phyloP scores from a whole-genome alignment of 169 alveolate genomes.

The Pseudocohnilembus persalinus region DNA sequence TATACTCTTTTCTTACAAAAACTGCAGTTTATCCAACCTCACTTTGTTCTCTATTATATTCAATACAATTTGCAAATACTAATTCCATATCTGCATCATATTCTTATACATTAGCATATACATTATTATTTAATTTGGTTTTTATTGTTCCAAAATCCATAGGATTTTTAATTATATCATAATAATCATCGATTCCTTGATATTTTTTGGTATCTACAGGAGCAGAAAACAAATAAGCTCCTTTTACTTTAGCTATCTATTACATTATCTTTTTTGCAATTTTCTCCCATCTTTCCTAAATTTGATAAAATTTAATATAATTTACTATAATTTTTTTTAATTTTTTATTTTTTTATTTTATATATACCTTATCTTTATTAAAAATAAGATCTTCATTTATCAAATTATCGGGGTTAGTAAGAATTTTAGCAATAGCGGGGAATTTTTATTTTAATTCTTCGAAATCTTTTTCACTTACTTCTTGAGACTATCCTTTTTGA shows the following conservation, averaged over 20 bases:
- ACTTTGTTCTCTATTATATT: slow-evolving; percentile 25
- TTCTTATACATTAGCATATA: slow-evolving; percentile 37
- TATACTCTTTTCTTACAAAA: background rate
- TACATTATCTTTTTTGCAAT: slow-evolving; percentile 28
- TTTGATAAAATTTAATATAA: too few species aligned
- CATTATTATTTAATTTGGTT: slow-evolving; percentile 39
- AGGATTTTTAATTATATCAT: slow-evolving; percentile 67
- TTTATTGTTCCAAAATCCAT: slow-evolving; percentile 55
- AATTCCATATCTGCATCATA: slow-evolving; percentile 48
- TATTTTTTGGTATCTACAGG: slow-evolving; percentile 12
- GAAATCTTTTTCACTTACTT: slow-evolving; percentile 33
- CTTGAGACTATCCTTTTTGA: slow-evolving; percentile 35
- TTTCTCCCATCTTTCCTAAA: slow-evolving; percentile 43
- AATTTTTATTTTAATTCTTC: slow-evolving; percentile 23
- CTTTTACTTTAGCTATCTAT: slow-evolving; percentile 21
- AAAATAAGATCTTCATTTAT: slow-evolving; percentile 35
- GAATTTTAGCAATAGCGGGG: slow-evolving; percentile 36
- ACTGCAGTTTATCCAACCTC: slow-evolving; percentile 4
- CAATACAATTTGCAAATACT: slow-evolving; percentile 54
- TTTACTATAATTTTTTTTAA: too few species aligned
- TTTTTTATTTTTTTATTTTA: slow-evolving; percentile 21
- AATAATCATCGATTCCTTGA: slow-evolving; percentile 47
- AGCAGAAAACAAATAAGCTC: slow-evolving; percentile 8
- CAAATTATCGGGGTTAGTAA: slow-evolving; percentile 32
- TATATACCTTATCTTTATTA: too few species aligned